Evolutionary conservation across 2,329 filamentous ascomycete genomes (phyloP).

Genomic region (Pyrenochaeta sp.): DNA sequence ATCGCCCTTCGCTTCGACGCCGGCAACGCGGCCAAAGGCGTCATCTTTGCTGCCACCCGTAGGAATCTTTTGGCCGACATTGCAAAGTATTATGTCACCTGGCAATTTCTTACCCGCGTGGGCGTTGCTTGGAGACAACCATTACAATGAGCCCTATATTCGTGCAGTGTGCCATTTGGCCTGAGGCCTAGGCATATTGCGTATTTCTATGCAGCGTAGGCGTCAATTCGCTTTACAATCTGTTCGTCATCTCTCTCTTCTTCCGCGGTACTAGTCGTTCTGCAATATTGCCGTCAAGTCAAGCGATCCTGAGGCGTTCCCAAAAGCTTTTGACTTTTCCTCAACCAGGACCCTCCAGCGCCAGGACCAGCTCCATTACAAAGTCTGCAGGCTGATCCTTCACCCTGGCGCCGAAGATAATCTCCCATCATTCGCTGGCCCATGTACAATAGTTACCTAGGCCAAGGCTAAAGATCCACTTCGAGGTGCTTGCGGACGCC

Average conservation of each 20-base stretch:
- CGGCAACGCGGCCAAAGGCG: constrained; percentile 23
- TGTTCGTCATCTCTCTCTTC: constrained; percentile 3
- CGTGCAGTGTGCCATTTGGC: constrained; percentile 2
- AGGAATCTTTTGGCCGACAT: constrained; percentile 16
- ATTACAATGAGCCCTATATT: background rate
- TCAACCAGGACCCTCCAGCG: constrained; percentile 12
- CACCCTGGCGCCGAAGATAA: background rate
- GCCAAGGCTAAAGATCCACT: constrained; percentile 12
- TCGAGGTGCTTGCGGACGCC: constrained; percentile 17
- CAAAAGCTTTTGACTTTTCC: constrained; percentile 25
- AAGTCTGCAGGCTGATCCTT: constrained; percentile 13
- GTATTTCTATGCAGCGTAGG: constrained; percentile 4
- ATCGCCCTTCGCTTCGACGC: constrained; percentile 19
- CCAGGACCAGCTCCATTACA: constrained; percentile 12
- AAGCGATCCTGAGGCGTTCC: constrained; percentile 32
- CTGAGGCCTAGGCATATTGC: constrained; percentile 8
- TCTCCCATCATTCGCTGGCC: constrained; percentile 3
- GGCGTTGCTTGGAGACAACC: constrained; percentile 6
- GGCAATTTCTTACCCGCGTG: constrained; percentile 15
- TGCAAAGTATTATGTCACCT: constrained; percentile 36
- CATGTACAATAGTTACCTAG: constrained; percentile 1
- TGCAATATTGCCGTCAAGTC: constrained; percentile 35
- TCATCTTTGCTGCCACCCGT: constrained; percentile 10
- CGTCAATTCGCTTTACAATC: constrained; percentile 1
- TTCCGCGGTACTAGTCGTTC: constrained; percentile 21